These are phyloP conservation scores for Candida boidinii DNA, from an alignment of 805 yeast genomes.

Conservation along the genomic window DNA sequence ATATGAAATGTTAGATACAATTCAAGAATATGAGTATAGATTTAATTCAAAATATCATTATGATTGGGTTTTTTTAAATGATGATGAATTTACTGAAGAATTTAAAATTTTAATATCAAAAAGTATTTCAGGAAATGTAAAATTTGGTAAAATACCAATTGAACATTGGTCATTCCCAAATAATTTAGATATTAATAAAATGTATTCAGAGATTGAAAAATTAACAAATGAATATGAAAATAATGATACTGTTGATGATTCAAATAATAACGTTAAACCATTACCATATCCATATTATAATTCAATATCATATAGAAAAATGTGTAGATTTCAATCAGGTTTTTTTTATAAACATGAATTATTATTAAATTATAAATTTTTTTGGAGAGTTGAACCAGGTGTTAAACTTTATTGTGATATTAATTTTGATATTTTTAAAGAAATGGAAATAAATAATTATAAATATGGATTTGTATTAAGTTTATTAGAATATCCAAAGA, in stretches of 20 bases:
- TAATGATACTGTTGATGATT: no score
- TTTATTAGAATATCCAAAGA: conserved; percentile 58
- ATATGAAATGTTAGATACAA: conserved; percentile 45
- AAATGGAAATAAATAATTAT: conserved; percentile 61
- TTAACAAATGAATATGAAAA: conserved; percentile 21
- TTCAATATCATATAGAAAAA: conserved; percentile 63
- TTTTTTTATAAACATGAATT: conserved; percentile 69
- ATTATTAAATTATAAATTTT: conserved; percentile 65
- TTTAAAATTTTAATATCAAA: conserved; percentile 42
- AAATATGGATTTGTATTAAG: conserved; percentile 71
- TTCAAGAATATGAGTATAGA: conserved; percentile 55
- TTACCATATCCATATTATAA: conserved; percentile 62
- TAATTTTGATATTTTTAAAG: conserved; percentile 62
- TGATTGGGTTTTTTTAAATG: conserved; percentile 78
- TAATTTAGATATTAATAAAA: conserved; percentile 8
- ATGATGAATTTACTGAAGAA: conserved; percentile 49
- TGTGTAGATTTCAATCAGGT: conserved; percentile 87
- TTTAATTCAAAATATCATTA: conserved; percentile 56
- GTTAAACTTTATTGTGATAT: conserved; percentile 71
- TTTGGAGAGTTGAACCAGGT: conserved; percentile 92
- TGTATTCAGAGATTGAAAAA: conserved; percentile 12
- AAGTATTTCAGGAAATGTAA: conserved; percentile 49
- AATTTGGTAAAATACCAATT: conserved; percentile 51
- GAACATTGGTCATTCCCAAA: conserved; percentile 68
- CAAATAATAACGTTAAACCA: no score